Base-by-base conservation (phyloP, 2,329 filamentous ascomycete genomes). In the Monosporascus sp. region DNA sequence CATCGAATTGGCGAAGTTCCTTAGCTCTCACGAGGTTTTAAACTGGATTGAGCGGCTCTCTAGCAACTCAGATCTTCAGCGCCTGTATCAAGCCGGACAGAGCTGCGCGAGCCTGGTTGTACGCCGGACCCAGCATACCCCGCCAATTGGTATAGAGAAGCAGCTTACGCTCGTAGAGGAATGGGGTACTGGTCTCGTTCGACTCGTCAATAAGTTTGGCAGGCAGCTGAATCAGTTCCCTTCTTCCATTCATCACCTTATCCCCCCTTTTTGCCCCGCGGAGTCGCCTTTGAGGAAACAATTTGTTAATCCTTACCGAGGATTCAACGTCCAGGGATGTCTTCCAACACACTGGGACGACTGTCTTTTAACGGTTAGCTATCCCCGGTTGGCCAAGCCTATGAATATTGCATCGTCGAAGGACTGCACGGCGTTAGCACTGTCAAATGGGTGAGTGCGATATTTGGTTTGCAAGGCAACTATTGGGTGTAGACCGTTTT, bases 211-310 rank as follows among this genome's bases (percentile, higher is more conserved):
- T 3, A 60, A 61, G 18, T 66, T 67, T 18, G 54, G 56, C 7
- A 48, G 49, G 3, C 48, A 49, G 41, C 50, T 62, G 3, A 51
- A 27, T 7, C 43, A 45, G 2, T 53, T 25, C 9, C 64, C 63
- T 0, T 46, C 51, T 3, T 53, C 56, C 2, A 65, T 66, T n/a
- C 57, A 62, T 24, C 54, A 60, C 14, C 55, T 57, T 1, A 65
- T 67, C 6, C 59, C 62, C 5, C 59, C 62, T 0, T 64, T 67
- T 25, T 67, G 63, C 25, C 63, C 63, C 0, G 44, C 50, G 2
- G 51, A 55, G n/a, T 66, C 63, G 1, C 55, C 54, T 1, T 50
- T 65, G 8, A 48, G 55, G 8, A 55, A 56, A n/a, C 56, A 62
- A 18, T 65, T 65, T 14, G 46, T 38, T 0, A 49, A 15, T 8